Percentiles rank a stretch among this genome's conserved stretches.
Evolutionary conservation across 2,329 filamentous ascomycete species (phyloP).

Genomic region (Neurospora crassa): DNA sequence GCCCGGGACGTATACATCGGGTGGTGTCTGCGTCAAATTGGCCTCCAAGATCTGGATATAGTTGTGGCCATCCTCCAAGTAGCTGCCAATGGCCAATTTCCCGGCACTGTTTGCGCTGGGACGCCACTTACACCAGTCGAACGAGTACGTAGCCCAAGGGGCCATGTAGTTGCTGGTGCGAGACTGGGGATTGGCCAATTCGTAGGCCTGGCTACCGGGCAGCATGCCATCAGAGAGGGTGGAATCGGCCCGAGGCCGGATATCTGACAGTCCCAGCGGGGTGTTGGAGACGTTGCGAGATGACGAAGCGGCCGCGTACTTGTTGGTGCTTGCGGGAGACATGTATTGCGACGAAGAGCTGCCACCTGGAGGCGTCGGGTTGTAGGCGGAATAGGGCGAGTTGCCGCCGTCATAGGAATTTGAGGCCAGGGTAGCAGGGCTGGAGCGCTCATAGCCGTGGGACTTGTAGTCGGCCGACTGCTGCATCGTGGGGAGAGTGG

Average conservation of each 20-base stretch:
- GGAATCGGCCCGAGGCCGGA: conserved; percentile 77
- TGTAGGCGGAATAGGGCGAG: conserved; percentile 43
- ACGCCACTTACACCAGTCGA: conserved; percentile 99
- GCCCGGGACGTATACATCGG: conserved; percentile 60
- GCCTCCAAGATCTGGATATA: conserved; percentile 99
- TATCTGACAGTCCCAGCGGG: conserved; percentile 83
- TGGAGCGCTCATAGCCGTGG: conserved; percentile 77
- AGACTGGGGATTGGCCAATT: conserved; percentile 53
- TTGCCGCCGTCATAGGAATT: conserved; percentile 39
- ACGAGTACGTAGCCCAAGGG: conserved; percentile 91
- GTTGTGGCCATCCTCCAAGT: conserved; percentile 95
- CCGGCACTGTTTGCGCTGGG: conserved; percentile 72
- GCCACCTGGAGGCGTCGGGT: conserved; percentile 56
- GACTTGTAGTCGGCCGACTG: conserved; percentile 43
- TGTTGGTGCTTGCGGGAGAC: conserved; percentile 40
- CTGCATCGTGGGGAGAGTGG: conserved; percentile 38
- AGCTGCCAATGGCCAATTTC: conserved; percentile 91
- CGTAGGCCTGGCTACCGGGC: conserved; percentile 53
- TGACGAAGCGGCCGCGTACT: conserved; percentile 46
- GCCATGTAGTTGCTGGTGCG: conserved; percentile 88
- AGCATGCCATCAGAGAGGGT: conserved; percentile 59
- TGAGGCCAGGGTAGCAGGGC: conserved; percentile 48
- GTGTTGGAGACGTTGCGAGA: conserved; percentile 67
- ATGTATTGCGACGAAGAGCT: conserved; percentile 53
- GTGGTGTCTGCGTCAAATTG: conserved; percentile 61